Evolutionary conservation across 2,329 filamentous ascomycete genomes (phyloP).

Genomic region (Fusarium circinatum): DNA sequence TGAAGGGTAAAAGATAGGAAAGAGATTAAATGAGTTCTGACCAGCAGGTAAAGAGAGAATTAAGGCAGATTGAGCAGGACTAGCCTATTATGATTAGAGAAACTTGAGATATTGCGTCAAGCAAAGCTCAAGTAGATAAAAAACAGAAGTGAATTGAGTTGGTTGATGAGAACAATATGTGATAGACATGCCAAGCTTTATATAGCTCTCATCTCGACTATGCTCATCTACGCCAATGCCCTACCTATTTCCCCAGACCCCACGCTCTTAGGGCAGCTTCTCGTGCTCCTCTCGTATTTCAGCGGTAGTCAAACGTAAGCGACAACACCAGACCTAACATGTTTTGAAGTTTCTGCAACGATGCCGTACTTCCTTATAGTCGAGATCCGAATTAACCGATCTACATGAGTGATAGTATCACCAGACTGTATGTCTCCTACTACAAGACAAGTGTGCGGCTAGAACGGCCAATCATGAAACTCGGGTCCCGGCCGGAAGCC

Average conservation of each 20-base stretch:
- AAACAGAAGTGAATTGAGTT: neutral
- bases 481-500: neutral
- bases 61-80: neutral
- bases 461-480: neutral
- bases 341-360: neutral
- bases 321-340: neutral
- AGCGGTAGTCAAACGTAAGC: neutral
- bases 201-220: neutral
- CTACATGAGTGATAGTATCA: neutral
- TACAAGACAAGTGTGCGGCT: neutral
- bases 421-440: neutral
- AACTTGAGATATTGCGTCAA: constrained; percentile 13
- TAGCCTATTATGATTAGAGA: neutral
- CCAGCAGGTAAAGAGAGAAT: constrained; percentile 3
- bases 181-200: neutral
- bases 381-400: neutral
- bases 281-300: neutral
- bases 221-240: neutral
- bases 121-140: constrained; percentile 4
- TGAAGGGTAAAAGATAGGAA: neutral
- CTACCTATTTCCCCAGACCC: neutral
- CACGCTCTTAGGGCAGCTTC: neutral
- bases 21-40: neutral
- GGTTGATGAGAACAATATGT: neutral
- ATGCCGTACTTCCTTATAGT: neutral